These are phyloP conservation scores for Colletotrichum australisinense DNA, from an alignment of 2,329 filamentous ascomycete genomes.

Conservation along the genomic window DNA sequence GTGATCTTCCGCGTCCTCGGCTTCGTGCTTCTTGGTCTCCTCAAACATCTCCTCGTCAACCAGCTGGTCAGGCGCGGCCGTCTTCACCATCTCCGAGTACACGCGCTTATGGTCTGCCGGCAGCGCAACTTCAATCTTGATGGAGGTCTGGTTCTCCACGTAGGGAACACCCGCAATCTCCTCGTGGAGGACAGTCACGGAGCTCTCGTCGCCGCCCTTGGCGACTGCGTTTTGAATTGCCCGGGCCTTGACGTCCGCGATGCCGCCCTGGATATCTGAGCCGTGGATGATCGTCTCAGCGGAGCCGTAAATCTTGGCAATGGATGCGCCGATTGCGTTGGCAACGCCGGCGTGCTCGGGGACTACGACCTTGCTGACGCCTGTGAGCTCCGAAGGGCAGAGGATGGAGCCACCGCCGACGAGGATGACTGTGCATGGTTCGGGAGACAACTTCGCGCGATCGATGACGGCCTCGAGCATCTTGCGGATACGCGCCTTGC, in stretches of 20 bases:
- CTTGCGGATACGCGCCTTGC: slow-evolving; percentile 22
- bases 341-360: slow-evolving; percentile 39
- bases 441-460: slow-evolving; percentile 39
- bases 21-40: slow-evolving; percentile 27
- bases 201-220: slow-evolving; percentile 36
- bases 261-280: slow-evolving; percentile 31
- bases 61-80: slow-evolving; percentile 11
- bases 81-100: slow-evolving; percentile 25
- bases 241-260: slow-evolving; percentile 32
- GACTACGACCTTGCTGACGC: slow-evolving; percentile 37
- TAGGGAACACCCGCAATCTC: slow-evolving; percentile 39
- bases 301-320: slow-evolving; percentile 38
- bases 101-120: slow-evolving; percentile 36
- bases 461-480: slow-evolving; percentile 40
- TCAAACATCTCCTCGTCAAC: slow-evolving; percentile 32
- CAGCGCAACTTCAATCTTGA: slow-evolving; percentile 39
- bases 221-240: slow-evolving; percentile 36
- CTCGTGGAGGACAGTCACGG: slow-evolving; percentile 38
- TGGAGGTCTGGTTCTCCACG: slow-evolving; percentile 38
- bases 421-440: slow-evolving; percentile 38
- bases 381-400: slow-evolving; percentile 36
- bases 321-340: slow-evolving; percentile 40
- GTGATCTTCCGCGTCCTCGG: not conserved
- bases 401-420: slow-evolving; percentile 40
- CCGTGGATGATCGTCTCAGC: slow-evolving; percentile 38